These are phyloP conservation scores for Erodium chrysanthum DNA, from an alignment of 441 rosid genomes.

Conservation along the genomic window DNA sequence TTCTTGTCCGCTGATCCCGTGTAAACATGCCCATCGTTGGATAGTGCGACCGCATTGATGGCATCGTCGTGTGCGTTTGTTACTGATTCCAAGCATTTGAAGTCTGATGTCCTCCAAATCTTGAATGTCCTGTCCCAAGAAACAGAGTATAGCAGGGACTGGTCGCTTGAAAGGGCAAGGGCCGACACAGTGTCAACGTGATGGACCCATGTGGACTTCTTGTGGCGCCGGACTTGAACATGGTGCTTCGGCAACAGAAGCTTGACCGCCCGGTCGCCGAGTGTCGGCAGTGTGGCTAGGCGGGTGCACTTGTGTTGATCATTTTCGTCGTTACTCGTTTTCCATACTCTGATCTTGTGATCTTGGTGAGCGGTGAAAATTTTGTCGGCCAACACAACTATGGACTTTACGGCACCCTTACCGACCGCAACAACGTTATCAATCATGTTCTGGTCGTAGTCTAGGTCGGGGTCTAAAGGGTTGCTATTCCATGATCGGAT, in stretches of 20 bases:
- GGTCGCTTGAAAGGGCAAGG: conserved; percentile 59
- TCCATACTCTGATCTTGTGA: conserved; percentile 91
- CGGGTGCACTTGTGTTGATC: conserved; percentile 38
- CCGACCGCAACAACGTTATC: conserved; percentile 35
- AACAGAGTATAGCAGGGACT: conserved; percentile 61
- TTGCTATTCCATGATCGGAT: conserved; percentile 52
- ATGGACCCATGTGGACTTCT: conserved; percentile 65
- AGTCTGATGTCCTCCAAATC: conserved; percentile 71
- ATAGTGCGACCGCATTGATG: conserved; percentile 56
- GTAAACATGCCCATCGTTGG: conserved; percentile 51
- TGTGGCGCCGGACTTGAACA: conserved; percentile 61
- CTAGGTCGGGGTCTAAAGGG: conserved; percentile 27
- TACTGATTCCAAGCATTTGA: conserved; percentile 71
- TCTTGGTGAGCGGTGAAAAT: conserved; percentile 92
- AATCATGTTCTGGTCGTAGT: conserved; percentile 21
- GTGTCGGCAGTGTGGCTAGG: conserved; percentile 73
- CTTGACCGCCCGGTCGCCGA: conserved; percentile 56
- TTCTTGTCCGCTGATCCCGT: conserved; percentile 80
- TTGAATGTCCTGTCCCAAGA: conserved; percentile 92
- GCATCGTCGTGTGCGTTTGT: conserved; percentile 78
- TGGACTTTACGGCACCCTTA: conserved; percentile 67
- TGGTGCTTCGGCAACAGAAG: conserved; percentile 54
- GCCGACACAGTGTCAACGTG: conserved; percentile 79
- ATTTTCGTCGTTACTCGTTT: conserved; percentile 34
- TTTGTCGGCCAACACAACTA: conserved; percentile 50